Evolutionary conservation across 2,329 filamentous ascomycete species (phyloP).

Genomic region (Penicillium sclerotiorum): DNA sequence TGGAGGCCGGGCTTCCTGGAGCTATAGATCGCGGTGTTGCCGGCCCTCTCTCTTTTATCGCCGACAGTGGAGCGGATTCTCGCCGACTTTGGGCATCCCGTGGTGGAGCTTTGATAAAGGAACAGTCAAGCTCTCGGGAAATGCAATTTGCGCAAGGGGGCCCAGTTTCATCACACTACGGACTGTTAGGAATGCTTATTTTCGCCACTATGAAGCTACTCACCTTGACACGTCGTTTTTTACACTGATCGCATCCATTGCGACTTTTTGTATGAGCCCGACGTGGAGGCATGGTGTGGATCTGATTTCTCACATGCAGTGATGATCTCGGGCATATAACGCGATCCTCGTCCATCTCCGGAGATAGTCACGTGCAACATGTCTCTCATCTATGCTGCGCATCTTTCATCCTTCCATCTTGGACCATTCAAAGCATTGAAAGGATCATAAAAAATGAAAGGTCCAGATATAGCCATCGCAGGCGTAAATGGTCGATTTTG

Average conservation of each 20-base stretch:
- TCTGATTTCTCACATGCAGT: no score
- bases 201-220: not conserved
- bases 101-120: slow-evolving; percentile 27
- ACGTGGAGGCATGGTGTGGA: slow-evolving; percentile 40
- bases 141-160: slow-evolving; percentile 44
- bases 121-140: slow-evolving; percentile 39
- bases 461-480: no score
- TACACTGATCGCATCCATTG: slow-evolving; percentile 46
- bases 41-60: not conserved
- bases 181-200: not conserved
- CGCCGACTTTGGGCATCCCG: slow-evolving; percentile 12
- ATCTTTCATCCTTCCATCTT: no score
- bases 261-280: slow-evolving; percentile 48
- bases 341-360: no score
- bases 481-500: no score
- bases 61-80: slow-evolving; percentile 6
- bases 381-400: no score
- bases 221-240: slow-evolving; percentile 46
- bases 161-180: slow-evolving; percentile 41
- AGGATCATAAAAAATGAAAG: no score
- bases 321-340: no score
- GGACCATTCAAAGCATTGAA: no score
- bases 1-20: slow-evolving; percentile 21
- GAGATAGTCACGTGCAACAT: no score
- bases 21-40: slow-evolving; percentile 14